Conservation (phyloP, 441 rosid genomes). For the Jatropha podagrica region DNA sequence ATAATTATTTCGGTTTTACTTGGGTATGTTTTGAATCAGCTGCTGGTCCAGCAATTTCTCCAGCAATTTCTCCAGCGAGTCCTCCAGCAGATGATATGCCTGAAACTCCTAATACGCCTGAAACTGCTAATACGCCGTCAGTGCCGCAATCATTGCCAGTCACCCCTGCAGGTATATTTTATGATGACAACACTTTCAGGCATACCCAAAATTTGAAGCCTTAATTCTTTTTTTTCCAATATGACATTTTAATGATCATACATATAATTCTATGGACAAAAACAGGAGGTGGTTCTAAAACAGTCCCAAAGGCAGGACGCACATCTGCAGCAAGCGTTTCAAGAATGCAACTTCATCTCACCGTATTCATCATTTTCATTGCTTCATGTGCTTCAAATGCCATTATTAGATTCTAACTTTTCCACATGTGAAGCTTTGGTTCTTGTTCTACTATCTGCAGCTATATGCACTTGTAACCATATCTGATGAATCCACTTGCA, state of each 20-base stretch:
- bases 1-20: not conserved
- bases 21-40: not conserved
- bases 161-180: slow-evolving; percentile 29
- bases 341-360: slow-evolving; percentile 23
- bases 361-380: slow-evolving; percentile 23
- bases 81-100: slow-evolving; percentile 38
- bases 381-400: slow-evolving; percentile 23
- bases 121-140: slow-evolving; percentile 19
- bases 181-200: not conserved
- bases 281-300: slow-evolving; percentile 46
- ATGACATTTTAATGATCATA: not conserved
- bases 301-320: slow-evolving; percentile 25
- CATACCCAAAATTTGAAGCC: not conserved
- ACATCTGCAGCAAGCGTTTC: slow-evolving; percentile 29
- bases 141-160: slow-evolving; percentile 10
- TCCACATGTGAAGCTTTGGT: not conserved
- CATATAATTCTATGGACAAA: not conserved
- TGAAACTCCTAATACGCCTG: slow-evolving; percentile 22
- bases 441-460: slow-evolving; percentile 4
- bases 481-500: not conserved
- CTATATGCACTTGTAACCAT: not conserved
- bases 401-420: slow-evolving; percentile 16
- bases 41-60: slow-evolving; percentile 18
- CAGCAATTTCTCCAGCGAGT: slow-evolving; percentile 21
- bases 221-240: not conserved